Conservation (phyloP, 2,329 filamentous ascomycete species). For the Diaporthe sp. region DNA sequence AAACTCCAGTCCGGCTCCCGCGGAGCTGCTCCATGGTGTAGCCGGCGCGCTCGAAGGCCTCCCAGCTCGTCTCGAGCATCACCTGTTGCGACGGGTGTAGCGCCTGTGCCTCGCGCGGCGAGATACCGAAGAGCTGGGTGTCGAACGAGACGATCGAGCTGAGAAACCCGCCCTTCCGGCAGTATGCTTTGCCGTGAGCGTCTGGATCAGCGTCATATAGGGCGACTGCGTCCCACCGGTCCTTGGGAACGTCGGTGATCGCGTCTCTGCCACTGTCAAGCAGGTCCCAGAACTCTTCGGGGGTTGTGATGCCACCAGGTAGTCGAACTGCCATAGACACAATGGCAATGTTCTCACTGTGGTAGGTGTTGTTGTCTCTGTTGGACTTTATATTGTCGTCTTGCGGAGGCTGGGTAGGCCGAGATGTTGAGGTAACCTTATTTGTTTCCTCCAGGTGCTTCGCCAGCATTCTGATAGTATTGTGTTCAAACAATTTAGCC, state of each 20-base stretch:
- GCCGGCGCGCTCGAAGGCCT: background rate
- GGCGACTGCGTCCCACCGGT: background rate
- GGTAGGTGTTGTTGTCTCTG: too few species aligned
- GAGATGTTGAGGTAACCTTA: background rate
- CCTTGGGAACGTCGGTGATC: background rate
- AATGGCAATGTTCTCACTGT: background rate
- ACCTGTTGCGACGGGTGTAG: background rate
- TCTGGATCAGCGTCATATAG: background rate
- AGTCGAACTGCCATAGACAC: background rate
- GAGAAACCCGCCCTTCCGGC: background rate
- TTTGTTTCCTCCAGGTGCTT: background rate
- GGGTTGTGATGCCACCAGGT: background rate
- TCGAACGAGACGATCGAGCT: background rate
- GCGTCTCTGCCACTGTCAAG: background rate
- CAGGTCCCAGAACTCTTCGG: background rate
- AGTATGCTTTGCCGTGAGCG: background rate
- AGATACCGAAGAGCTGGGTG: background rate
- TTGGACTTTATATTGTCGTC: too few species aligned
- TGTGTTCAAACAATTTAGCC: background rate
- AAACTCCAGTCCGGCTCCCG: background rate
- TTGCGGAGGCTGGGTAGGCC: too few species aligned
- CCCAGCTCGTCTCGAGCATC: background rate
- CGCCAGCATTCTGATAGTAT: background rate
- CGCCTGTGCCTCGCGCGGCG: background rate
- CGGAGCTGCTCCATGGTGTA: background rate